These are phyloP conservation scores for Botrytis cinerea DNA, from an alignment of 2,329 filamentous ascomycete species.

Conservation along the genomic window DNA sequence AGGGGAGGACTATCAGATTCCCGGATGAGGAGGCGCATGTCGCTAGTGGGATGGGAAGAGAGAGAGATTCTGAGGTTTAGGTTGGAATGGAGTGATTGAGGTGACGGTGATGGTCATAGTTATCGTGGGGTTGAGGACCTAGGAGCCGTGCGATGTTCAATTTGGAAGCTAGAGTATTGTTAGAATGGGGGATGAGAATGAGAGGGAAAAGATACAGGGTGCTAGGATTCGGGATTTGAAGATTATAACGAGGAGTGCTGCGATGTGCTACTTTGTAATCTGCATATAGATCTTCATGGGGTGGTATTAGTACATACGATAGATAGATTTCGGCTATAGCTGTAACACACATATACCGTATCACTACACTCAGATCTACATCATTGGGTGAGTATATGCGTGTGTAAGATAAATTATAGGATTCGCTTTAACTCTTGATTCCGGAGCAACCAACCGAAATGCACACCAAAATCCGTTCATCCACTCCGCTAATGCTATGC, in stretches of 20 bases:
- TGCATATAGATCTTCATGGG: neutral
- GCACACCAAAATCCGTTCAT: neutral
- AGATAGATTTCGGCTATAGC: neutral
- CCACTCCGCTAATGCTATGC: neutral
- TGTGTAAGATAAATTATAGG: neutral
- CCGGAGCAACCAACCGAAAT: neutral
- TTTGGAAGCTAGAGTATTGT: neutral
- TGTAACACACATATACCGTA: neutral
- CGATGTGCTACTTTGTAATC: neutral
- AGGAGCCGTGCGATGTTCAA: neutral
- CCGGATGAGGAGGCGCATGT: slow-evolving; percentile 45
- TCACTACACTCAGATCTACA: neutral
- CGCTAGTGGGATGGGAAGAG: neutral
- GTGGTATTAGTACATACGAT: neutral
- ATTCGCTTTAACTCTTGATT: neutral
- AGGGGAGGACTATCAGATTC: slow-evolving; percentile 48
- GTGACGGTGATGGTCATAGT: no score
- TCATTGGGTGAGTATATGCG: neutral
- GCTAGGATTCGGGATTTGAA: neutral
- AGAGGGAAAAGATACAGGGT: neutral
- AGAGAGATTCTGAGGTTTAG: slow-evolving; percentile 8
- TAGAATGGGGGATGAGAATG: neutral
- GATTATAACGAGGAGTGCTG: neutral
- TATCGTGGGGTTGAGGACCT: no score
- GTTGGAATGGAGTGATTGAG: neutral